Percentiles rank a stretch among this genome's conserved stretches.
phyloP scores from a whole-genome alignment of 352 stramenopile species.

The Phytophthora vignae region DNA sequence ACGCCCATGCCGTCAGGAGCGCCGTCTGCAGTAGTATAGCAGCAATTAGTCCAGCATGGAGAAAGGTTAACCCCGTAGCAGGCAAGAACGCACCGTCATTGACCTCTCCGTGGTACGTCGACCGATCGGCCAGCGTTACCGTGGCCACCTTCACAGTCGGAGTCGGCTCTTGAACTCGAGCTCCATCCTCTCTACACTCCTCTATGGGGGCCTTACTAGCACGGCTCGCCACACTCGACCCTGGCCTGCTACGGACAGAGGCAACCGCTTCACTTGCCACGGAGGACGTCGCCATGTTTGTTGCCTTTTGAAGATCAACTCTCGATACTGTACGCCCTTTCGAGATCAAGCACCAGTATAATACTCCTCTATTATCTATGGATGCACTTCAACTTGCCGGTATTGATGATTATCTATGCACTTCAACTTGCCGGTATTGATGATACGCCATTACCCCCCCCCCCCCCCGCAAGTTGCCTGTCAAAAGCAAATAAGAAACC shows the following conservation, averaged over 20 bases:
- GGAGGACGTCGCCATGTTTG: constrained; percentile 20
- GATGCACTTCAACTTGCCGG: constrained; percentile 47
- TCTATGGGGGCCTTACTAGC: neutral
- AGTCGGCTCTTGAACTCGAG: neutral
- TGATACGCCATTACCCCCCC: constrained; percentile 38
- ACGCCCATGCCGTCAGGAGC: constrained; percentile 50
- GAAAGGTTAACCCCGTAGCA: neutral
- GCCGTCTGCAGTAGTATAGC: constrained; percentile 24
- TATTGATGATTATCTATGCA: no score
- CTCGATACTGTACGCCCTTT: constrained; percentile 22
- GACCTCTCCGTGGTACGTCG: constrained; percentile 48
- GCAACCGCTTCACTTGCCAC: constrained; percentile 4
- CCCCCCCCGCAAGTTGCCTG: constrained; percentile 35
- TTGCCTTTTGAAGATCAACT: neutral
- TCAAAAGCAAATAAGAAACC: constrained; percentile 45
- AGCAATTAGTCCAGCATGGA: neutral
- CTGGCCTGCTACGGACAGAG: constrained; percentile 23
- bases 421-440: constrained; percentile 38
- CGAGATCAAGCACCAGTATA: constrained; percentile 4
- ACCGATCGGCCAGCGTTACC: constrained; percentile 32
- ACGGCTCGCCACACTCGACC: constrained; percentile 21
- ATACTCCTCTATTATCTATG: constrained; percentile 28
- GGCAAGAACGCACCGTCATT: constrained; percentile 20
- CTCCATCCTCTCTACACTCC: neutral
- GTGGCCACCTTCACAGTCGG: constrained; percentile 22